Conservation (phyloP, 495 filamentous ascomycete species). For the Cetradonia linearis region DNA sequence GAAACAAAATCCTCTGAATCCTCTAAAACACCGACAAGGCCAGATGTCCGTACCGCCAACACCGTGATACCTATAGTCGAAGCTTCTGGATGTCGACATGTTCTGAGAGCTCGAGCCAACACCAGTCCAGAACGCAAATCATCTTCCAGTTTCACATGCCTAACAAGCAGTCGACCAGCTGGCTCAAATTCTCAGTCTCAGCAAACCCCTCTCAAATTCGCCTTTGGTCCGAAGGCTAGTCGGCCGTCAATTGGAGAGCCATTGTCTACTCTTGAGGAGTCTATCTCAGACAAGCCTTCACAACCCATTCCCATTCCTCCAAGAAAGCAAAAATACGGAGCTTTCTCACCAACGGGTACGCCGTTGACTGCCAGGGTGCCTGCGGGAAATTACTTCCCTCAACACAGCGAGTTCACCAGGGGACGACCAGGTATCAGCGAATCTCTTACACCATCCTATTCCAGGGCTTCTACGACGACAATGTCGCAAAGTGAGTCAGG, state of each 20-base stretch:
- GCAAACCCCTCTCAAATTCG: background rate
- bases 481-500: background rate
- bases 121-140: constrained; percentile 5
- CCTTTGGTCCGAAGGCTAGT: background rate
- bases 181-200: background rate
- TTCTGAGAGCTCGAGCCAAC: constrained; percentile 3
- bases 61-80: background rate
- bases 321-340: background rate
- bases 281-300: constrained; percentile 1
- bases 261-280: constrained; percentile 1
- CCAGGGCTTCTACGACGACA: background rate
- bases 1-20: background rate
- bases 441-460: constrained; percentile 14
- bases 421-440: constrained; percentile 7
- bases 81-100: background rate
- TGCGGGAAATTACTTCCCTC: constrained; percentile 3
- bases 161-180: constrained; percentile 1
- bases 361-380: constrained; percentile 16
- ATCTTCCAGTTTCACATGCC: constrained; percentile 4
- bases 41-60: background rate
- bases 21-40: background rate
- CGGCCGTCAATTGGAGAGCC: background rate
- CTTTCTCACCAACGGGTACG: constrained; percentile 12
- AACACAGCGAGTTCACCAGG: background rate
- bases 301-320: constrained; percentile 12